These are phyloP conservation scores for Melaleuca quinquenervia DNA, from an alignment of 345 rosid genomes.

Conservation along the genomic window DNA sequence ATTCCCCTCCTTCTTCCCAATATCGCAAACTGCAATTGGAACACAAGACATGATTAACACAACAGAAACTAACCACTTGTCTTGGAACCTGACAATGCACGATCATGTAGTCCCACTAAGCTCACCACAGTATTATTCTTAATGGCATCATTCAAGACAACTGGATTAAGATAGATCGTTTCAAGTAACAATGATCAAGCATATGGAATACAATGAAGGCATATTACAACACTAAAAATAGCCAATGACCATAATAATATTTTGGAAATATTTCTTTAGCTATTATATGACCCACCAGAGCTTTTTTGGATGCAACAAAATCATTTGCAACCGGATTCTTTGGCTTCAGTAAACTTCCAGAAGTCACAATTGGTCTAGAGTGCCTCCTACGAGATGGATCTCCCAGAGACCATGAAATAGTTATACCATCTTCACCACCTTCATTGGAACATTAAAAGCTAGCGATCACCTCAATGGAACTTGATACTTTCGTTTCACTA, in stretches of 20 bases:
- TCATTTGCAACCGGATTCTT: slow-evolving; percentile 34
- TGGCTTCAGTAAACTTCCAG: slow-evolving; percentile 36
- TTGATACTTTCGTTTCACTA: slow-evolving; percentile 81
- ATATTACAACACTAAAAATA: not conserved
- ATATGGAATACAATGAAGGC: not conserved
- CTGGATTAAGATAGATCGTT: not conserved
- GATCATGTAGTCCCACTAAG: not conserved
- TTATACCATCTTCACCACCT: slow-evolving; percentile 33
- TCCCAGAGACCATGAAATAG: slow-evolving; percentile 22
- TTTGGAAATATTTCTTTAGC: not conserved
- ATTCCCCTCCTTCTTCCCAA: not conserved
- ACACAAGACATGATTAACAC: not conserved
- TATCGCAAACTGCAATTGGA: not conserved
- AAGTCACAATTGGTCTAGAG: too few species aligned
- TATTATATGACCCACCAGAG: slow-evolving; percentile 15
- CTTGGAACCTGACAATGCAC: not conserved
- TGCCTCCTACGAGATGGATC: slow-evolving; percentile 37
- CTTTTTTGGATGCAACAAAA: slow-evolving; percentile 21
- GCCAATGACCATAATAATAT: not conserved
- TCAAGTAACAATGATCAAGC: not conserved
- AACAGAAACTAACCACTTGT: not conserved
- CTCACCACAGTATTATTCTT: not conserved
- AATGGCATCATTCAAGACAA: not conserved
- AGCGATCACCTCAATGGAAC: slow-evolving; percentile 63
- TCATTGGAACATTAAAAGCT: slow-evolving; percentile 6